These are phyloP conservation scores for Stephania cephalantha DNA, from an alignment of 164 flowering plant species.

Conservation along the genomic window DNA sequence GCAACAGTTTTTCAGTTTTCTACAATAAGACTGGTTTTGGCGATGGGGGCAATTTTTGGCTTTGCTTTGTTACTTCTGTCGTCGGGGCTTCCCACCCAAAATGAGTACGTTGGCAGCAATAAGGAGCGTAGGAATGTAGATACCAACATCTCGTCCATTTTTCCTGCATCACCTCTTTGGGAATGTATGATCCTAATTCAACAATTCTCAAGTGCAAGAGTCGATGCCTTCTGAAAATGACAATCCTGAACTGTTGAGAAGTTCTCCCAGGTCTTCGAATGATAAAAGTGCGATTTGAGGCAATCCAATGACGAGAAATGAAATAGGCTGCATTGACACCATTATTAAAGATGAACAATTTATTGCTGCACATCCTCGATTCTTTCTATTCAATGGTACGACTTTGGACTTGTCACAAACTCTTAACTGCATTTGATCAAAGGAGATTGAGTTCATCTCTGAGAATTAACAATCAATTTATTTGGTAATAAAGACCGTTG, in stretches of 20 bases:
- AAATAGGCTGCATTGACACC: neutral
- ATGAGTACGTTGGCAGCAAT: neutral
- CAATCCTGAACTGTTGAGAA: neutral
- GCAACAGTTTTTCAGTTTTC: constrained; percentile 29
- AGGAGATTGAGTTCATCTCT: neutral
- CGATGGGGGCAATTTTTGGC: constrained; percentile 34
- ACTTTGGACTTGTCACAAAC: neutral
- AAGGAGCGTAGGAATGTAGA: neutral
- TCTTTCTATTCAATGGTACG: constrained; percentile 15
- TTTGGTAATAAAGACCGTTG: constrained; percentile 6
- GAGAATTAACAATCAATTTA: neutral
- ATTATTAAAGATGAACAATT: constrained; percentile 11
- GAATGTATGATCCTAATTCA: neutral
- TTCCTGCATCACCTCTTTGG: neutral
- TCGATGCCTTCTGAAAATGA: constrained; percentile 1
- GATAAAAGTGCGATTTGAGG: neutral
- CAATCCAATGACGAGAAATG: neutral
- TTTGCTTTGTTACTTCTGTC: constrained; percentile 34
- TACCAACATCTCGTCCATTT: neutral
- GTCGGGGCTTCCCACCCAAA: constrained; percentile 34
- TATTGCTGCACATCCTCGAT: constrained; percentile 10
- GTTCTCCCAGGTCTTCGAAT: neutral
- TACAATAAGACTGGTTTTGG: constrained; percentile 35
- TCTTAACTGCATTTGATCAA: neutral
- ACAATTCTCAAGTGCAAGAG: neutral